These are phyloP conservation scores for Brassica rapa DNA, from an alignment of 345 rosid species.

Conservation along the genomic window DNA sequence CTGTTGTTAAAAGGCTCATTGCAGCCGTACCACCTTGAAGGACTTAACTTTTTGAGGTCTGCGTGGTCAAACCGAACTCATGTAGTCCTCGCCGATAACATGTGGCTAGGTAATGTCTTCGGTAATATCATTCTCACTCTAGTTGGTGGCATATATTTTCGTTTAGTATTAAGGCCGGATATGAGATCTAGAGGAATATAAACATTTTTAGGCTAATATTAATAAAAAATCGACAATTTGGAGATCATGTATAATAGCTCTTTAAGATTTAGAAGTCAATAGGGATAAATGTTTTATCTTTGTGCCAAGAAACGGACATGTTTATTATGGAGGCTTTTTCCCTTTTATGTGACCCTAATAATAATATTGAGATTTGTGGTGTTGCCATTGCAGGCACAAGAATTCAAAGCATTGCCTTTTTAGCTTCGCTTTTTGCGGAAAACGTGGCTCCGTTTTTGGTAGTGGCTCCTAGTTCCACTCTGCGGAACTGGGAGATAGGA, in stretches of 20 bases:
- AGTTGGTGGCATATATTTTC: not conserved
- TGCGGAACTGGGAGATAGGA: constrained; percentile 90
- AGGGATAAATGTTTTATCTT: too few species aligned
- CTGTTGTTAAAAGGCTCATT: constrained; percentile 59
- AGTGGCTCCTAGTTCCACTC: constrained; percentile 90
- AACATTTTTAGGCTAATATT: too few species aligned
- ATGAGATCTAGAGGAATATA: too few species aligned
- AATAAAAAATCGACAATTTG: too few species aligned
- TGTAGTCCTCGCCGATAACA: constrained; percentile 94
- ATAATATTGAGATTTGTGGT: constrained; percentile 23
- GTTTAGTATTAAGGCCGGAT: not conserved
- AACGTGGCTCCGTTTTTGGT: constrained; percentile 64
- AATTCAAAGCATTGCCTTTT: constrained; percentile 87
- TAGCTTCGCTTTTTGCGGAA: constrained; percentile 79
- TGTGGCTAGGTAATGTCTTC: constrained; percentile 78
- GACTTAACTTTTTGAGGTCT: constrained; percentile 77
- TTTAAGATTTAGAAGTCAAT: too few species aligned
- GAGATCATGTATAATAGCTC: too few species aligned
- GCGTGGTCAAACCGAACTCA: constrained; percentile 85
- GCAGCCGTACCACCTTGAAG: constrained; percentile 88
- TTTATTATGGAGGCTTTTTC: not conserved
- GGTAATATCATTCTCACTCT: not conserved
- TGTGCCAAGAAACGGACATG: too few species aligned
- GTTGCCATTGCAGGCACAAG: constrained; percentile 75
- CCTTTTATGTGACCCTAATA: constrained; percentile 3